Evolutionary conservation across 768 basidiomycete species (phyloP), one percentile per base, ranked within the genome.

Genomic region (Termitomyces sp.): DNA sequence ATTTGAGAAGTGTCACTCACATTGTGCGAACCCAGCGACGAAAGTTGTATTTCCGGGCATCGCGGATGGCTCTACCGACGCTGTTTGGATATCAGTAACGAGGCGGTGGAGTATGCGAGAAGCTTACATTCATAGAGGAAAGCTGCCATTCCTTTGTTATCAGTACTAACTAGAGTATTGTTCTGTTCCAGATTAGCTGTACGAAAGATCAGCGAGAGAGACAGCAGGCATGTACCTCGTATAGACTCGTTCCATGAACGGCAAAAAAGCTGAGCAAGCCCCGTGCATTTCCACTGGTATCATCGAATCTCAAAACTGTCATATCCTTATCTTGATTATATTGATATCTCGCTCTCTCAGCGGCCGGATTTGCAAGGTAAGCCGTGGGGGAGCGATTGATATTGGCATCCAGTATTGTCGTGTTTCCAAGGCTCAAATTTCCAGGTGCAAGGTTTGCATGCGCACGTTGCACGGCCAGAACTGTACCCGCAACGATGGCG

Each of bases 121-220:
- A 15, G 38, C 48, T 48, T 55, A 86, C 85, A 71, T 76, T 91
- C 90, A 57, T 88, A 92, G 17, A 90, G 65, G 66, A 80, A 85
- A 8, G 88, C 88, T 3, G 89, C 88, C 87, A 91, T 90, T 40
- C 90, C 90, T 66, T 92, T 91, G 73, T 91, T 91, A 68, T 91
- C 90, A 3, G 78, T 70, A 66, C 87, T 90, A 30, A 91, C 79
- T n/a, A 90, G 72, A 0, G 88, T 90, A 59, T 90, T 91, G 65
- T 91, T 92, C 87, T 90, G 59, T 26, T 34, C 6, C 21, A 48
- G 32, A 43, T 59, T 28, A 57, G 53, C 30, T 45, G 42, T 32
- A 17, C 50, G 40, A 41, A 37, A 34, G 14, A 12, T n/a, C 46
- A 37, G 14, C 21, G 21, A 24, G 50, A 38, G 48, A 51, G 32